These are phyloP conservation scores for Aureobasidium uvarum DNA, from an alignment of 2,329 filamentous ascomycete genomes.

Conservation along the genomic window DNA sequence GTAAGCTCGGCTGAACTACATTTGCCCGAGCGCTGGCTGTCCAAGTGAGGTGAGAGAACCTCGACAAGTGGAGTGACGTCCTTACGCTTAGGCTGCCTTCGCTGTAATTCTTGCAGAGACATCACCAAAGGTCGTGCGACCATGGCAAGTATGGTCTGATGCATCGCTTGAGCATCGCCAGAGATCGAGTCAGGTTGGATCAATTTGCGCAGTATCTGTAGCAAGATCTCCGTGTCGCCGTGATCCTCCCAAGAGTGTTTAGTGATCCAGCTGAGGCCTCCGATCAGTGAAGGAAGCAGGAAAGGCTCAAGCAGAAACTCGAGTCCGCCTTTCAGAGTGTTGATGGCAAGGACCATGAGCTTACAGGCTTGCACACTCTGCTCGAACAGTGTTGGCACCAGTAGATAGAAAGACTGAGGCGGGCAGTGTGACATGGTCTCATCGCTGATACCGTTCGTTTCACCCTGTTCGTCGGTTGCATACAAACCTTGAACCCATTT, in stretches of 20 bases:
- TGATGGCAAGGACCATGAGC: conserved; percentile 63
- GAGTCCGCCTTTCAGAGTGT: conserved; percentile 69
- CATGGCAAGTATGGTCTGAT: conserved; percentile 68
- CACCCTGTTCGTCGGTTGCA: conserved; percentile 59
- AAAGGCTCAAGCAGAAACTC: conserved; percentile 81
- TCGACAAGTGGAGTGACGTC: conserved; percentile 68
- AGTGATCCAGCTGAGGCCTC: conserved; percentile 68
- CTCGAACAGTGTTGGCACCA: conserved; percentile 73
- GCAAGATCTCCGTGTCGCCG: conserved; percentile 64
- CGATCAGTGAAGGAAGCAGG: conserved; percentile 72
- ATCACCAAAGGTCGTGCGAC: conserved; percentile 67
- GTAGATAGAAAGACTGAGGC: conserved; percentile 76
- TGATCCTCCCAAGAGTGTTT: conserved; percentile 65
- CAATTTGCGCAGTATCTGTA: conserved; percentile 70
- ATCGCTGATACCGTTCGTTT: conserved; percentile 66
- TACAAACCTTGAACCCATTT: conserved; percentile 79
- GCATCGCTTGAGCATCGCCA: conserved; percentile 68
- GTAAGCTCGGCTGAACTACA: conserved; percentile 67
- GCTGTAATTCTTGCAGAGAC: conserved; percentile 64
- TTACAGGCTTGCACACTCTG: conserved; percentile 70
- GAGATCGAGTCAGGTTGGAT: conserved; percentile 69
- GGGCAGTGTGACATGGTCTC: conserved; percentile 79
- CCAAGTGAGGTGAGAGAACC: conserved; percentile 59
- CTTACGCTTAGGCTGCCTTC: conserved; percentile 63
- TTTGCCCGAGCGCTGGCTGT: conserved; percentile 60